These are phyloP conservation scores for Fusarium torulosum DNA, from an alignment of 2,329 filamentous ascomycete species.

Conservation along the genomic window DNA sequence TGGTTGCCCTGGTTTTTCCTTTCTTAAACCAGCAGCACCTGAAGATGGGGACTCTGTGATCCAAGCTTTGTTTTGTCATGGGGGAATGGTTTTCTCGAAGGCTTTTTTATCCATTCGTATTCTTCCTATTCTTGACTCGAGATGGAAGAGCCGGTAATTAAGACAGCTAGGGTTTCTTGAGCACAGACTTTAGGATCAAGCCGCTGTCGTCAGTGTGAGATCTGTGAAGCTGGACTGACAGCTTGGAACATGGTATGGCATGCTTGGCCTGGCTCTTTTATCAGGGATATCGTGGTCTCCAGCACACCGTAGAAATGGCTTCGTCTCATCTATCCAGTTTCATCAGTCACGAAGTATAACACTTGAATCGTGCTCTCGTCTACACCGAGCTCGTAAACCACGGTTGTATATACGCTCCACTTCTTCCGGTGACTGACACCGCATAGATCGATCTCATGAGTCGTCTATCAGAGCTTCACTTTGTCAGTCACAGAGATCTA, in stretches of 20 bases:
- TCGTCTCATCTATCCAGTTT: slow-evolving; percentile 7
- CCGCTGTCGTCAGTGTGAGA: slow-evolving; percentile 26
- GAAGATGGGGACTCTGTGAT: slow-evolving; percentile 5
- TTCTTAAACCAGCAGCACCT: slow-evolving; percentile 4
- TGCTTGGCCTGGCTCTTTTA: not conserved
- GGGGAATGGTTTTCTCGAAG: too few species aligned
- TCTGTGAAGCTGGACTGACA: slow-evolving; percentile 13
- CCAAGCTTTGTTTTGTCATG: not conserved
- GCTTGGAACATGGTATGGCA: not conserved
- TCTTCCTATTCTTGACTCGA: not conserved
- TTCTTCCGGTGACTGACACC: not conserved
- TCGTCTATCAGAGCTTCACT: not conserved
- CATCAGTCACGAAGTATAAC: not conserved
- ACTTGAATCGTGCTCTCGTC: slow-evolving; percentile 20
- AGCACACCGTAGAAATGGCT: not conserved
- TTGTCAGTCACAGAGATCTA: slow-evolving; percentile 1
- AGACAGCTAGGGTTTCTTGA: not conserved
- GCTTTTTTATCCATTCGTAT: not conserved
- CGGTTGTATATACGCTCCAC: slow-evolving; percentile 6
- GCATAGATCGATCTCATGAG: slow-evolving; percentile 7
- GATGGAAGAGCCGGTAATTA: slow-evolving; percentile 2
- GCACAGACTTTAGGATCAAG: slow-evolving; percentile 19
- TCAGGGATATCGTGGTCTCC: not conserved
- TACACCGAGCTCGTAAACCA: not conserved
- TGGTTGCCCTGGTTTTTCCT: slow-evolving; percentile 45